phyloP scores from a whole-genome alignment of 208 protist genomes.

The Trypanosoma melophagium region DNA sequence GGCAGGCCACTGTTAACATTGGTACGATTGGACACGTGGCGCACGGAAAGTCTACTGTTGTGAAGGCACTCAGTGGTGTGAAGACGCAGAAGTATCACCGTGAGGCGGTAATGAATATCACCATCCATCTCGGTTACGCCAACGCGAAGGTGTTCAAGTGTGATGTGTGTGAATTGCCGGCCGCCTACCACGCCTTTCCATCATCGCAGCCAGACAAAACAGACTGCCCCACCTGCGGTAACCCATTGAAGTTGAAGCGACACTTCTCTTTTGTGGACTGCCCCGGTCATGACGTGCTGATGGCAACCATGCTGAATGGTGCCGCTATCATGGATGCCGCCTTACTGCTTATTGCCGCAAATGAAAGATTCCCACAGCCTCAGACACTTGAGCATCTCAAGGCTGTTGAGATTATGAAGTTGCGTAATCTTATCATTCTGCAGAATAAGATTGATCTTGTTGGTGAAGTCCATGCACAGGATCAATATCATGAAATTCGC shows the following conservation, averaged over 20 bases:
- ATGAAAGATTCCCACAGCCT: constrained; percentile 98
- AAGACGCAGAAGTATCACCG: constrained; percentile 99
- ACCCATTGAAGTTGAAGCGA: constrained; percentile 73
- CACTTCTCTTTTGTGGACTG: constrained; percentile 99
- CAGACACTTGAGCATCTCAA: constrained; percentile 98
- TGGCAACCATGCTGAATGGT: constrained; percentile 99
- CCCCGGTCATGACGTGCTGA: constrained; percentile 99
- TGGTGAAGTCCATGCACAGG: constrained; percentile 91
- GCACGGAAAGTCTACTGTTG: constrained; percentile 99
- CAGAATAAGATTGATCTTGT: constrained; percentile 99
- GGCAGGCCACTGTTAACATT: constrained; percentile 99
- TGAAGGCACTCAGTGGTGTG: constrained; percentile 98
- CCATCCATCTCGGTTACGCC: constrained; percentile 99
- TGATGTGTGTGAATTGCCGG: constrained; percentile 85
- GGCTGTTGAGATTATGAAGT: constrained; percentile 99
- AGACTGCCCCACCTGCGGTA: constrained; percentile 66
- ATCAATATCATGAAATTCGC: constrained; percentile 97
- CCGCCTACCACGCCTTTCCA: constrained; percentile 92
- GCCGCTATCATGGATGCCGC: constrained; percentile 99
- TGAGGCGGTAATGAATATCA: constrained; percentile 99
- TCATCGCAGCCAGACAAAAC: constrained; percentile 89
- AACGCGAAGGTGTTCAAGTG: constrained; percentile 99
- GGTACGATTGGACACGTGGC: constrained; percentile 99
- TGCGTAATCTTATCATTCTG: constrained; percentile 98
- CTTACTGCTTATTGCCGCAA: constrained; percentile 99